Conservation (phyloP, 495 filamentous ascomycete genomes). For the Glonium stellatum region DNA sequence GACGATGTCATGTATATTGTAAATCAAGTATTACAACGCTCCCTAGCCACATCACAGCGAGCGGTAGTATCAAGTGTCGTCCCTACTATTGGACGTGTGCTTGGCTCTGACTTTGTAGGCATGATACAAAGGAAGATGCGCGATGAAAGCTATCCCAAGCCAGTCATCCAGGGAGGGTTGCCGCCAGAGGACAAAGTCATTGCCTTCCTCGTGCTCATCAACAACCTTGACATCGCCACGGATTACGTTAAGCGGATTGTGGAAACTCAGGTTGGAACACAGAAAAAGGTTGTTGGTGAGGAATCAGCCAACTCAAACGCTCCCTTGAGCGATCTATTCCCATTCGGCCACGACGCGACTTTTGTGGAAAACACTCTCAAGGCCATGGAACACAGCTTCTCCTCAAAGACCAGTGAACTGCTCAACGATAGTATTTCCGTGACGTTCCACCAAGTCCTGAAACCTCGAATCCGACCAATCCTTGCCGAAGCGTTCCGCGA, state of each 20-base stretch:
- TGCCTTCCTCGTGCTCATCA: conserved; percentile 83
- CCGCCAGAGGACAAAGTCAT: conserved; percentile 80
- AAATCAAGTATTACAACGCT: conserved; percentile 78
- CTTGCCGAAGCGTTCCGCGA: conserved; percentile 86
- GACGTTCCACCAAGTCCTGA: conserved; percentile 80
- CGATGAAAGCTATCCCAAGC: conserved; percentile 82
- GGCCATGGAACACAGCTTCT: conserved; percentile 62
- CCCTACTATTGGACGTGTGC: conserved; percentile 72
- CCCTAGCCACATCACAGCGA: conserved; percentile 75
- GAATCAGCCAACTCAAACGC: conserved; percentile 10
- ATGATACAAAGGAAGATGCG: conserved; percentile 98
- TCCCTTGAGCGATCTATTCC: conserved; percentile 60
- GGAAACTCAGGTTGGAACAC: conserved; percentile 49
- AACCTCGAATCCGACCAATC: conserved; percentile 75
- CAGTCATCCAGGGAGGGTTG: conserved; percentile 62
- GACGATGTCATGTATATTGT: conserved; percentile 99
- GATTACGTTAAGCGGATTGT: conserved; percentile 89
- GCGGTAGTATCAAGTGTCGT: conserved; percentile 68
- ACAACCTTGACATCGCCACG: conserved; percentile 83
- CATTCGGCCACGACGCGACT: conserved; percentile 63
- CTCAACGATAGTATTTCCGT: conserved; percentile 74
- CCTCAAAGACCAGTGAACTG: conserved; percentile 69
- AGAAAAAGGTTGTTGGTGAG: conserved; percentile 5
- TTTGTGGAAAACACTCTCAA: conserved; percentile 61
- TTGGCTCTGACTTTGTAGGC: conserved; percentile 86